phyloP scores from a whole-genome alignment of 2,329 filamentous ascomycete species.

The Exophiala sp. region DNA sequence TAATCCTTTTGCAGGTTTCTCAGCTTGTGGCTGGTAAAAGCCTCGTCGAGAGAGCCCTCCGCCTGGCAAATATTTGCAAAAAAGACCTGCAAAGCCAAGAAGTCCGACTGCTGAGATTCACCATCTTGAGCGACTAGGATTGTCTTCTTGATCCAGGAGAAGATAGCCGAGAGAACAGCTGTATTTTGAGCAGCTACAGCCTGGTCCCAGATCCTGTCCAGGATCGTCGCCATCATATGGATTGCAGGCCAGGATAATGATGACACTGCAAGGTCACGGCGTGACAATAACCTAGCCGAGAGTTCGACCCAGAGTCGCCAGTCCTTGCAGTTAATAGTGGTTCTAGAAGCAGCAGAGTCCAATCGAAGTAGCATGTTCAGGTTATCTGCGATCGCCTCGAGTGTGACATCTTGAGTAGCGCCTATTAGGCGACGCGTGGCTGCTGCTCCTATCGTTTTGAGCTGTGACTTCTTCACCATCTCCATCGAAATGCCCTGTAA shows the following conservation, averaged over 20 bases:
- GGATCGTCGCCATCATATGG: conserved; percentile 8
- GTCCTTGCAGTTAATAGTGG: conserved; percentile 9
- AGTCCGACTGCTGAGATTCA: not conserved
- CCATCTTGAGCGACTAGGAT: not conserved
- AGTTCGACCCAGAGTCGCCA: conserved; percentile 14
- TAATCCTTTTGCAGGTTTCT: conserved; percentile 5
- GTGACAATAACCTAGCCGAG: not conserved
- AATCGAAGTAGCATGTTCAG: conserved; percentile 11
- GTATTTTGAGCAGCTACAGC: not conserved
- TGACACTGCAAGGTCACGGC: not conserved
- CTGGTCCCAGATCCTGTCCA: conserved; percentile 4
- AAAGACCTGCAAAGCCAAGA: conserved; percentile 6
- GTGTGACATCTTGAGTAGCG: not conserved
- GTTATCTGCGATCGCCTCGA: conserved; percentile 4
- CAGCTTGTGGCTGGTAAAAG: not conserved
- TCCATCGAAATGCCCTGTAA: conserved; percentile 4
- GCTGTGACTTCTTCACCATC: conserved; percentile 7
- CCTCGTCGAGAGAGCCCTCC: not conserved
- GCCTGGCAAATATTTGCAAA: not conserved
- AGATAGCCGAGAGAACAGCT: not conserved
- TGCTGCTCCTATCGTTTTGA: conserved; percentile 9
- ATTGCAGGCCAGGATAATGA: conserved; percentile 2
- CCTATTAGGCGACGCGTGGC: conserved; percentile 3
- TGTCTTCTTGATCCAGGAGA: conserved; percentile 2
- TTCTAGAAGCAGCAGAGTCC: conserved; percentile 4